Conservation (phyloP, 495 filamentous ascomycete genomes). For the Copromyces sp. region DNA sequence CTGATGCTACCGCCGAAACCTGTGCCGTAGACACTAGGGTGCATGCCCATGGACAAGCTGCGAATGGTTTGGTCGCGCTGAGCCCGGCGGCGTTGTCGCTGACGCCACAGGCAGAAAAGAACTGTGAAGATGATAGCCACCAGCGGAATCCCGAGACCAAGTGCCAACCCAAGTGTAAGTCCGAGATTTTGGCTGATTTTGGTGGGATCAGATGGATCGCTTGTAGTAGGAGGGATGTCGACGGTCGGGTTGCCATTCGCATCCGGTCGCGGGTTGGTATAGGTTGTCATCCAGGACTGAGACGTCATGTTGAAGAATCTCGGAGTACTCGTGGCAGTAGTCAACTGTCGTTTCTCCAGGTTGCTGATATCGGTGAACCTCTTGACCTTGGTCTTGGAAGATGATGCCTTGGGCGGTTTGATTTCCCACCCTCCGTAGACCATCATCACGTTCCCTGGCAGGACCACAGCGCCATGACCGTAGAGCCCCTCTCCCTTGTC, state of each 20-base stretch:
- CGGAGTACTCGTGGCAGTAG: conserved; percentile 32
- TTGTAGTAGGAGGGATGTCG: not conserved
- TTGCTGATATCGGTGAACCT: not conserved
- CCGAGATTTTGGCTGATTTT: conserved; percentile 30
- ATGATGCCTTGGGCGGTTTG: not conserved
- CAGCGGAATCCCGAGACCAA: conserved; percentile 63
- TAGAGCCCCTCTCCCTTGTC: conserved; percentile 47
- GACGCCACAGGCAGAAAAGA: conserved; percentile 48
- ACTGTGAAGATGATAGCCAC: conserved; percentile 41
- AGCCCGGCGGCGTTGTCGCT: conserved; percentile 23
- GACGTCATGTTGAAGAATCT: conserved; percentile 76
- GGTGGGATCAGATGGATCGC: not conserved
- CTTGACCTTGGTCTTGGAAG: not conserved
- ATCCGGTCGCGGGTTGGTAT: conserved; percentile 44
- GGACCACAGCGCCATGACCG: conserved; percentile 75
- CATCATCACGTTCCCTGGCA: conserved; percentile 87
- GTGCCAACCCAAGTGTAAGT: conserved; percentile 49
- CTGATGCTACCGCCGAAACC: conserved; percentile 17
- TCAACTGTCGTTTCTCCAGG: conserved; percentile 15
- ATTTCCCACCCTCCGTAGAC: conserved; percentile 73
- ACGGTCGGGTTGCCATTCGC: not conserved
- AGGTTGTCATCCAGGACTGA: conserved; percentile 57
- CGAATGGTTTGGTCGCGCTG: conserved; percentile 30
- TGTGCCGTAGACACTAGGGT: not conserved
- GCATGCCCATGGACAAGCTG: conserved; percentile 29